Conservation (phyloP, 768 basidiomycete species). For the Trametes elegans region DNA sequence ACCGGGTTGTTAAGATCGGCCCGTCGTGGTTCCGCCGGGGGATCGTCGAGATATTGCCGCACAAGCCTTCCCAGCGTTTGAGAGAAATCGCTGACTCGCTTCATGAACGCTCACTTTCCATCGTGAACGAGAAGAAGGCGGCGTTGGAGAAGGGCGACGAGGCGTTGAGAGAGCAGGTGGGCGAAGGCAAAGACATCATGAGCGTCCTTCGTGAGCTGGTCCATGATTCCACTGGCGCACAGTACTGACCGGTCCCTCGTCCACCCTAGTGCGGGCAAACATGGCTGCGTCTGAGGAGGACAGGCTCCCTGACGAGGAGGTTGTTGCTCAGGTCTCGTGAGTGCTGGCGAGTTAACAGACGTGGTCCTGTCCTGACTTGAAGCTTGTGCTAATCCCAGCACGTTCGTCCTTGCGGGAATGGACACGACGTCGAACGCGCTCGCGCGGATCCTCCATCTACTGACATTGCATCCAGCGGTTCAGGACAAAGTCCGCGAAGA, state of each 20-base stretch:
- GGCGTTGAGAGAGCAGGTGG: conserved; percentile 31
- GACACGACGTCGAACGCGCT: conserved; percentile 31
- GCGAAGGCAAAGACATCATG: conserved; percentile 44
- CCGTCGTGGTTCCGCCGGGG: conserved; percentile 31
- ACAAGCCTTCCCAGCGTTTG: conserved; percentile 31
- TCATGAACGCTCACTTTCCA: conserved; percentile 32
- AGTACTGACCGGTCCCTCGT: not conserved
- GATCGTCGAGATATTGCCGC: conserved; percentile 34
- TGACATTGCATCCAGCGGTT: conserved; percentile 32
- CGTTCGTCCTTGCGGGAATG: conserved; percentile 26
- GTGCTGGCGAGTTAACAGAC: too few species aligned
- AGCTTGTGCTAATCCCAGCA: conserved; percentile 15
- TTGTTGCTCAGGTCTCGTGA: conserved; percentile 35
- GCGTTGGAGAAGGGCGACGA: conserved; percentile 35
- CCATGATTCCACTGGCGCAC: not conserved
- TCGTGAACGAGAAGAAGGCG: conserved; percentile 37
- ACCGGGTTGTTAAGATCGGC: conserved; percentile 10
- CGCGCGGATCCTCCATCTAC: conserved; percentile 20
- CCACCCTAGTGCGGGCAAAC: conserved; percentile 35
- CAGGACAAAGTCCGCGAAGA: conserved; percentile 34
- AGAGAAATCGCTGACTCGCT: conserved; percentile 35
- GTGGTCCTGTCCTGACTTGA: too few species aligned
- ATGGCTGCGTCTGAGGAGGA: conserved; percentile 24
- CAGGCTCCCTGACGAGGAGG: conserved; percentile 28
- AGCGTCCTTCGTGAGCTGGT: conserved; percentile 41